Base-by-base conservation (phyloP, 176 grass and related monocot species). In the Canna indica region DNA sequence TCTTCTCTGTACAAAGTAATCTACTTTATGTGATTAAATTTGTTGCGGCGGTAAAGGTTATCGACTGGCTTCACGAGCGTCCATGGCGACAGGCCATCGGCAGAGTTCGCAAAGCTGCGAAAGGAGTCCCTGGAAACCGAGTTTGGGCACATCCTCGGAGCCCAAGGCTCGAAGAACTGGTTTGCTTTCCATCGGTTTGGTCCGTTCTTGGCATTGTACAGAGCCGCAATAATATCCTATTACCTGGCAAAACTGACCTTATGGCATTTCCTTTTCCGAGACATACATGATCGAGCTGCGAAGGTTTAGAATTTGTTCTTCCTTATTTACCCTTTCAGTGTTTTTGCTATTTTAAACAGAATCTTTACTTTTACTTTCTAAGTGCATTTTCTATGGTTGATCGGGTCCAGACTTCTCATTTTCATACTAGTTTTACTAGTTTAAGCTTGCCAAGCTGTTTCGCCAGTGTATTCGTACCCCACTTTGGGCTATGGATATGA, bases 41-140 rank as follows among this genome's bases (percentile, higher is more conserved):
- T 66, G 18, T 38, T 24, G 20, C 27, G 22, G 63, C n/a, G 54
- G 27, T 86, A 35, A 76, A 85, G 86, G 75, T 91, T 79, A 16
- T 85, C 88, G 29, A 84, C 73, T 69, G 83, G 81, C 62, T 96
- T 85, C 59, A 72, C 93, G 63, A 96, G 93, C 56, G 88, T 96
- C 47, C 93, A 96, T 44, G 93, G 88, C 0, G 93, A 85, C 68
- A 89, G 88, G 39, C 85, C 81, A 1, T 91, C 93, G 16, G 78
- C 88, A 42, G 93, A 96, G 58, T 96, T 91, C 72, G 93, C 93
- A 32, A 96, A 91, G 78, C 85, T 80, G 48, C 88, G 93, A 28
- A 96, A 90, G 76, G 83, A 91, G 81, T 91, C 69, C 4, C 80
- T 96, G 59, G 93, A 96, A 81, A 79, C 59, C 2, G 76, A 91